Conservation (phyloP, 139 green algal species). For the Chlamydomonas eustigma region DNA sequence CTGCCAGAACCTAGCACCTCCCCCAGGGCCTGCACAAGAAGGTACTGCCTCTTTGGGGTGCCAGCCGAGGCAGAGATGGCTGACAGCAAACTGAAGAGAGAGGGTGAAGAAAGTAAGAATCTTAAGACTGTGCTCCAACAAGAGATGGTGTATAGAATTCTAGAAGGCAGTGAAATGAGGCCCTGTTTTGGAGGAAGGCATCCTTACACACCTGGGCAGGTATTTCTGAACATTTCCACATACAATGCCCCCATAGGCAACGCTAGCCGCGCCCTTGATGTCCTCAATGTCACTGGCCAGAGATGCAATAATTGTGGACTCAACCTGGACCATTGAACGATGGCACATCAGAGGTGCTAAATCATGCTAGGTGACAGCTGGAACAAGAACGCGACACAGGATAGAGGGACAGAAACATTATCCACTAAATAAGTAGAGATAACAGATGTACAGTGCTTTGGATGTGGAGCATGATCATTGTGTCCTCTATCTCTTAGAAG, state of each 20-base stretch:
- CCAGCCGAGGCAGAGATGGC: background rate
- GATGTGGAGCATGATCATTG: too few species aligned
- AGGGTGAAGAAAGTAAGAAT: background rate
- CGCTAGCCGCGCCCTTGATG: slow-evolving; percentile 52
- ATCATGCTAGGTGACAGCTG: too few species aligned
- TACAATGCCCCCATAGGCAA: slow-evolving; percentile 77
- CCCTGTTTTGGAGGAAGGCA: background rate
- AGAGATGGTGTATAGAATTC: too few species aligned
- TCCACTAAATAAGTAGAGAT: too few species aligned
- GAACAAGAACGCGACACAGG: too few species aligned
- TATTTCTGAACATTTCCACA: slow-evolving; percentile 73
- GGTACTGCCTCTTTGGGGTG: slow-evolving; percentile 59
- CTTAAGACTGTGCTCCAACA: background rate
- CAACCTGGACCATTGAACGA: too few species aligned
- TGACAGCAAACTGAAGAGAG: background rate
- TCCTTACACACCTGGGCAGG: slow-evolving; percentile 69
- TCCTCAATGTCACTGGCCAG: slow-evolving; percentile 30
- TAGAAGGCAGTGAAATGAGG: background rate
- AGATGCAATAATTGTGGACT: slow-evolving; percentile 25
- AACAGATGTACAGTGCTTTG: too few species aligned
- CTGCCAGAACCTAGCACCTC: background rate
- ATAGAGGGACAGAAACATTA: too few species aligned
- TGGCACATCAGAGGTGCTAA: too few species aligned
- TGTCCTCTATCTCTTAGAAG: too few species aligned
- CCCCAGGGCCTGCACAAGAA: slow-evolving; percentile 48